Conservation (phyloP, 192 early-diverging fungal genomes). For the Entomortierella parvispora region DNA sequence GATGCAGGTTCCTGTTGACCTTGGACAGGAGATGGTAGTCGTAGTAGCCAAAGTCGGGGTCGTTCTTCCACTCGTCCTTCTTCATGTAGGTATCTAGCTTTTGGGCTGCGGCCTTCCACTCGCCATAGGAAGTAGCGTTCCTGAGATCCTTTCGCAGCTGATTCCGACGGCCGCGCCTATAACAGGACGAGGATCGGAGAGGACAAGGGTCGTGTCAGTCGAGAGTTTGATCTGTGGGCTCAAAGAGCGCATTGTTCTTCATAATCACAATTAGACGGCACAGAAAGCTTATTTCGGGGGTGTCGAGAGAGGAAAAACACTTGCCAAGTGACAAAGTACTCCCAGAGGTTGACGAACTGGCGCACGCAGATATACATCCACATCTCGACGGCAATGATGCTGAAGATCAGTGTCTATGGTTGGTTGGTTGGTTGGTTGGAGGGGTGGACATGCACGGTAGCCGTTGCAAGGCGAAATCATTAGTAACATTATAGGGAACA, state of each 20-base stretch:
- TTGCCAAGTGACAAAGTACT: slow-evolving; percentile 69
- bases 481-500: too few species aligned
- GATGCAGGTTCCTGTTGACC: slow-evolving; percentile 57
- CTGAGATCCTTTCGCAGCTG: slow-evolving; percentile 58
- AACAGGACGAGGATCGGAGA: too few species aligned
- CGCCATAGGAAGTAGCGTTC: slow-evolving; percentile 66
- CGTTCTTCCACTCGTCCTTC: slow-evolving; percentile 79
- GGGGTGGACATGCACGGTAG: background rate
- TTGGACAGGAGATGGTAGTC: slow-evolving; percentile 73
- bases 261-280: slow-evolving; percentile 2
- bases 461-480: too few species aligned
- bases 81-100: slow-evolving; percentile 68
- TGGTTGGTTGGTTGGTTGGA: background rate
- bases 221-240: too few species aligned
- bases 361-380: slow-evolving; percentile 66
- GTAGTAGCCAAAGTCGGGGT: slow-evolving; percentile 67
- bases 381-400: slow-evolving; percentile 70
- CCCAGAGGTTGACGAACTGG: slow-evolving; percentile 71
- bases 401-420: slow-evolving; percentile 62
- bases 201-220: too few species aligned
- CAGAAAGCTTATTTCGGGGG: background rate
- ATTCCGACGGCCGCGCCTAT: slow-evolving; percentile 65
- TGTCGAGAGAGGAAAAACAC: background rate
- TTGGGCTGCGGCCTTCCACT: slow-evolving; percentile 70
- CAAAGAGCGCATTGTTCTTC: background rate